phyloP scores from a whole-genome alignment of 495 filamentous ascomycete species.

The Oleoguttula mirabilis region DNA sequence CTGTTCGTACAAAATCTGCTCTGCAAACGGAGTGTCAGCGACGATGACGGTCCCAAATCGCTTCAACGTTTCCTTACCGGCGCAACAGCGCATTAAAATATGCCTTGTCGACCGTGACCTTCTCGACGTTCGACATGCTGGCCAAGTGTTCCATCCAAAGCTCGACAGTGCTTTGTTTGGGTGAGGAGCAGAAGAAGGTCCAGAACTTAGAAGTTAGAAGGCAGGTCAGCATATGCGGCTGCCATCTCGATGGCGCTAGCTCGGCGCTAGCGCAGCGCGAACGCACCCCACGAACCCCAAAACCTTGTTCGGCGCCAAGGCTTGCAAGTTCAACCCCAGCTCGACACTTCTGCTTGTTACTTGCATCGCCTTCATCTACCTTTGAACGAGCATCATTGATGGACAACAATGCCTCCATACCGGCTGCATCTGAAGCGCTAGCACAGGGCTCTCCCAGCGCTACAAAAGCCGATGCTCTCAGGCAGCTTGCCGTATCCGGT shows the following conservation, averaged over 20 bases:
- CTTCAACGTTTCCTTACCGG: constrained; percentile 24
- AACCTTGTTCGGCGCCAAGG: no score
- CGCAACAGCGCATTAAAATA: constrained; percentile 32
- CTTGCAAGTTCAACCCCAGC: no score
- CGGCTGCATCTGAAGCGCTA: constrained; percentile 13
- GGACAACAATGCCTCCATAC: constrained; percentile 19
- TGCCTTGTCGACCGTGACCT: constrained; percentile 28
- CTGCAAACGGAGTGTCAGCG: constrained; percentile 19
- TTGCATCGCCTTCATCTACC: no score
- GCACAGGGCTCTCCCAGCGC: background rate
- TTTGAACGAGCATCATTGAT: constrained; percentile 11
- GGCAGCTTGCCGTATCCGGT: constrained; percentile 11
- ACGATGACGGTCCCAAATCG: background rate
- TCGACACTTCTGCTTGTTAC: no score
- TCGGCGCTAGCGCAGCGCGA: constrained; percentile 3
- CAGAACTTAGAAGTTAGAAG: no score
- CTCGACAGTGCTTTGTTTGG: no score
- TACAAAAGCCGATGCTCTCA: constrained; percentile 10
- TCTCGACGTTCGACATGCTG: constrained; percentile 21
- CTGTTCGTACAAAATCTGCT: constrained; percentile 33
- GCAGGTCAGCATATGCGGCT: no score
- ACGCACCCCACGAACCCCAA: constrained; percentile 3
- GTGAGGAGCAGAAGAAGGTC: no score
- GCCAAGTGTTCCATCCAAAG: no score
- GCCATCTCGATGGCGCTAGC: background rate